Evolutionary conservation across 2,329 filamentous ascomycete species (phyloP).

Genomic region (Massarina eburnea): DNA sequence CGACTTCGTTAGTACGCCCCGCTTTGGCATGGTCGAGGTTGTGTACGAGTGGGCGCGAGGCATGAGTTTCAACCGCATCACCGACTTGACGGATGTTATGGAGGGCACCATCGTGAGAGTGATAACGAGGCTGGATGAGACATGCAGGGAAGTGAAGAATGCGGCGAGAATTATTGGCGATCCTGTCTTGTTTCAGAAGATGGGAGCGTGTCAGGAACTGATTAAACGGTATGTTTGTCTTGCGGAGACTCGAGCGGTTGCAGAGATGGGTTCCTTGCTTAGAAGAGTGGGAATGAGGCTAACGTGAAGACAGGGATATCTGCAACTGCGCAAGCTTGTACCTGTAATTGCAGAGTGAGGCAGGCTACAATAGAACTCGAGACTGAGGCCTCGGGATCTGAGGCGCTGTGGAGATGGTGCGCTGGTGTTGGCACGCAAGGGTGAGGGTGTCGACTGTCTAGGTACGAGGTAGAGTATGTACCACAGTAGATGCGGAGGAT

Average conservation of each 20-base stretch:
- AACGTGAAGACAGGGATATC: slow-evolving; percentile 39
- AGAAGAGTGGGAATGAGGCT: slow-evolving; percentile 15
- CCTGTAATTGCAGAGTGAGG: slow-evolving; percentile 22
- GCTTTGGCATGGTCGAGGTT: slow-evolving; percentile 94
- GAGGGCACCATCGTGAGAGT: slow-evolving; percentile 96
- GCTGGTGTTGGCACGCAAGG: no score
- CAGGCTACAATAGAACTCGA: background rate
- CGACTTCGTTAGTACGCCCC: slow-evolving; percentile 82
- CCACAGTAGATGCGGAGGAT: no score
- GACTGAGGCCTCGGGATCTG: background rate
- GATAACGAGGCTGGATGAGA: slow-evolving; percentile 92
- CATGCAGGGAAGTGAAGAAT: slow-evolving; percentile 95
- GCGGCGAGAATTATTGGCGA: slow-evolving; percentile 94
- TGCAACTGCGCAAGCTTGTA: slow-evolving; percentile 46
- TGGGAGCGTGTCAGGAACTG: slow-evolving; percentile 95
- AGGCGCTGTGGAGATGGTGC: no score
- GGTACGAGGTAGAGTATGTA: no score
- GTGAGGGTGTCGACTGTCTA: no score
- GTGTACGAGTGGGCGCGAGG: slow-evolving; percentile 98
- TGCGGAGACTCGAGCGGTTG: background rate
- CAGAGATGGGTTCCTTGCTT: slow-evolving; percentile 7
- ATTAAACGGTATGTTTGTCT: slow-evolving; percentile 83
- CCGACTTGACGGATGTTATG: slow-evolving; percentile 90
- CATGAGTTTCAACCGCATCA: slow-evolving; percentile 98
- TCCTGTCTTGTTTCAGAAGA: slow-evolving; percentile 89